A percentile compares a stretch with the other conserved stretches of the same genome.
Conservation (phyloP, 1,284 basidiomycete genomes). For the Rhodotorula sp. region DNA sequence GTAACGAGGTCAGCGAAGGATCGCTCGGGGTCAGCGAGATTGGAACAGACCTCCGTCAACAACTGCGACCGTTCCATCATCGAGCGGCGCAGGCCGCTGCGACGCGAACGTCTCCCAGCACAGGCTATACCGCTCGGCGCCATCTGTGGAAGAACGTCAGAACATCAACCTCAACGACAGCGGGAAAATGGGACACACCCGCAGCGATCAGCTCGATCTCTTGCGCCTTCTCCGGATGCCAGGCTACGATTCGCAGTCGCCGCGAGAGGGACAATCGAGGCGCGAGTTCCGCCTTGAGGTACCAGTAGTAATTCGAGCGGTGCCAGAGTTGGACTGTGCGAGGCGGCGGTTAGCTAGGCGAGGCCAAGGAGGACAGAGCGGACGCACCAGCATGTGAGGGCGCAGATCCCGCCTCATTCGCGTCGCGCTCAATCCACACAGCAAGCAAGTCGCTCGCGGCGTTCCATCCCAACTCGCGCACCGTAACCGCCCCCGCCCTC, state of each 20-base stretch:
- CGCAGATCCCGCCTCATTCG: conserved; percentile 45
- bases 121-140: conserved; percentile 64
- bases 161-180: not conserved
- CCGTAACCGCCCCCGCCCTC: conserved; percentile 62
- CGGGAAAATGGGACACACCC: conserved; percentile 54
- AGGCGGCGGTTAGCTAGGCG: too few relatives aligned
- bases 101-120: conserved; percentile 75
- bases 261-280: conserved; percentile 53
- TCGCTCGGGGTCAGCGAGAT: too few relatives aligned
- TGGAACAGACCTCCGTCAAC: conserved; percentile 75
- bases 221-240: conserved; percentile 83
- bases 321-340: conserved; percentile 89
- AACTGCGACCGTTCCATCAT: conserved; percentile 84
- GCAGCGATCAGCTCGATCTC: conserved; percentile 67
- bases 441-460: conserved; percentile 81
- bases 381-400: conserved; percentile 62
- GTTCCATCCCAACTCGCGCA: conserved; percentile 82
- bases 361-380: not conserved
- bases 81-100: conserved; percentile 62
- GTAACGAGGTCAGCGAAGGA: too few relatives aligned
- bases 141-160: conserved; percentile 44
- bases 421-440: conserved; percentile 71
- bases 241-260: conserved; percentile 61
- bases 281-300: conserved; percentile 81
- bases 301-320: conserved; percentile 80